Evolutionary conservation across 2,329 filamentous ascomycete species (phyloP).

Genomic region (Paracoccidioides brasiliensis): DNA sequence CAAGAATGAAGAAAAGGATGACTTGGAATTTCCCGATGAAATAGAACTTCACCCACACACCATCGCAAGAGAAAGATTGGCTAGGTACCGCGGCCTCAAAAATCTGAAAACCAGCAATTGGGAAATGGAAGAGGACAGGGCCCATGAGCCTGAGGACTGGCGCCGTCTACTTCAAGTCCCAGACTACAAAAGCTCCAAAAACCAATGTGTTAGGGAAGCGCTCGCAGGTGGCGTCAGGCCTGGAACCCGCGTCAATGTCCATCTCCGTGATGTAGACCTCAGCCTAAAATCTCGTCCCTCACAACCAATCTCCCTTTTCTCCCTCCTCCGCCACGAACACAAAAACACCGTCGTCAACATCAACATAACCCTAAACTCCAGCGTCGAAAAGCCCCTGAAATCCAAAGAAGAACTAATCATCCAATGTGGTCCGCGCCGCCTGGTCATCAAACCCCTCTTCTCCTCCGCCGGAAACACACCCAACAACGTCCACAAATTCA

Average conservation of each 20-base stretch:
- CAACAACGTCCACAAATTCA: slow-evolving; percentile 96
- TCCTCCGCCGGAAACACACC: slow-evolving; percentile 80
- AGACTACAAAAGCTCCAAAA: slow-evolving; percentile 80
- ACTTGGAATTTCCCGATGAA: slow-evolving; percentile 92
- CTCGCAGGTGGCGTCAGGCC: slow-evolving; percentile 75
- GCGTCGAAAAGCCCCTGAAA: slow-evolving; percentile 63
- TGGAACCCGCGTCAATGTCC: slow-evolving; percentile 69
- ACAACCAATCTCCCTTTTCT: slow-evolving; percentile 61
- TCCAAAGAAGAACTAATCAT: slow-evolving; percentile 86
- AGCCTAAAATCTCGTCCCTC: slow-evolving; percentile 38
- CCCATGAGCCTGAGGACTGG: slow-evolving; percentile 85
- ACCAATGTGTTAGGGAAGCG: slow-evolving; percentile 63
- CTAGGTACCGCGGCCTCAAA: slow-evolving; percentile 82
- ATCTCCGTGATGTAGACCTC: slow-evolving; percentile 50
- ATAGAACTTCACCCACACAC: slow-evolving; percentile 87
- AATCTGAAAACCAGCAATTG: slow-evolving; percentile 76
- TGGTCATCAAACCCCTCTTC: slow-evolving; percentile 81
- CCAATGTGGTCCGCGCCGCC: slow-evolving; percentile 77
- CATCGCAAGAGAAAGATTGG: slow-evolving; percentile 69
- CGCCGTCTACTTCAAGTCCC: slow-evolving; percentile 68
- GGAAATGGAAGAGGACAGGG: slow-evolving; percentile 76
- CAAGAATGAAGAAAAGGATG: slow-evolving; percentile 70
- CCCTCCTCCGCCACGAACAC: slow-evolving; percentile 83
- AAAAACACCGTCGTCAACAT: slow-evolving; percentile 86
- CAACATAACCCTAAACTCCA: slow-evolving; percentile 71